Base-by-base conservation (phyloP, 148 eudicot genomes). In the Chenopodium suecicum region DNA sequence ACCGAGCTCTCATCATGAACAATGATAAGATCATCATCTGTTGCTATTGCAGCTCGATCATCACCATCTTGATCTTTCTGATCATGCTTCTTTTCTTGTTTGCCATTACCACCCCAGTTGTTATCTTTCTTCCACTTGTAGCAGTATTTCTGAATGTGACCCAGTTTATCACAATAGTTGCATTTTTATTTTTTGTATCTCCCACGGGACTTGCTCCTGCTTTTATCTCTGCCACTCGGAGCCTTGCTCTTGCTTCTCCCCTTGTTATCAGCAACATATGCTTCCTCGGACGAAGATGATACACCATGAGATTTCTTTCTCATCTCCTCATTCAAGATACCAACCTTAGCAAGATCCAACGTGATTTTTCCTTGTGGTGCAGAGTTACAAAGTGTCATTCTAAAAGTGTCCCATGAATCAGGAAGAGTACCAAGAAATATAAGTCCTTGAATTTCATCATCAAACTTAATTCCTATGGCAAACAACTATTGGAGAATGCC, bases 141-240 rank as follows among this genome's bases (percentile, higher is more conserved):
- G 16, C 47, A 75, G 2, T 25, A 56, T 27, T 58, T 75, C 34
- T 75, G 67, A 29, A 75, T 47, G 37, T 73, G 76, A n/a, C 60
- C 76, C 58, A n/a, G 11, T n/a, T 47, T 47, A n/a, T 20, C 32
- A 47, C 31, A 73, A n/a, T 47, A 73, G 9, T n/a, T 19, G 50
- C 76, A 73, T 25, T 73, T 73, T 73, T 19, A 47, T 3, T 73
- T 73, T 50, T 75, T 75, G 20, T 75, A 75, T 46, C 67, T 75
- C 78, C 50, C 9, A 47, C 11, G 19, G 6, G 67, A 75, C 63
- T 84, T 78, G 46, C 83, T 77, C 3, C 78, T 7, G 10, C 73
- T 52, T 20, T 74, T 79, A 6, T 16, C 71, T 79, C 58, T 74
- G 25, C 69, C 69, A 32, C 16, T 10, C 2, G 72, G 29, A 76